Conservation (phyloP, 139 green algal species). For the Edaphochlamys debaryana region DNA sequence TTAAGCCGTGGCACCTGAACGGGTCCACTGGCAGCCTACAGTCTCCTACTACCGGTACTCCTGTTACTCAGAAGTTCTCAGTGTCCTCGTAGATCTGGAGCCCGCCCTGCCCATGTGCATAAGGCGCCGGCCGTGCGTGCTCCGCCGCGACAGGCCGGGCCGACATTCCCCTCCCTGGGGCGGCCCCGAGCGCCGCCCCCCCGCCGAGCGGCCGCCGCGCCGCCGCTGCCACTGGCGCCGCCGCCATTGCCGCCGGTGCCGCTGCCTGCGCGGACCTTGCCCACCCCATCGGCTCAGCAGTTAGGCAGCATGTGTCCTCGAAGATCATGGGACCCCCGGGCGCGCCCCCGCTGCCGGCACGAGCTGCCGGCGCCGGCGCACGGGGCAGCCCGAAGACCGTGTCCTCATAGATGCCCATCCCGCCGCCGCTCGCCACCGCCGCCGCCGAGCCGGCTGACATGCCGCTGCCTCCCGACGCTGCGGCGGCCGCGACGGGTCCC, state of each 20-base stretch:
- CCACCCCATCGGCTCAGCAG: background rate
- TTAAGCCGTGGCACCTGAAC: too few species aligned
- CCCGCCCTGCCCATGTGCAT: background rate
- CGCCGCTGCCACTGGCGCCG: background rate
- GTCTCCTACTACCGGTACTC: too few species aligned
- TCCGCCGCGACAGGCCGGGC: too few species aligned
- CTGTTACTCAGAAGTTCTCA: too few species aligned
- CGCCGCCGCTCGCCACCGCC: background rate
- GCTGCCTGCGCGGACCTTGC: too few species aligned
- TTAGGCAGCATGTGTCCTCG: constrained; percentile 60
- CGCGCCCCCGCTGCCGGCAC: background rate
- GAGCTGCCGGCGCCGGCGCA: background rate
- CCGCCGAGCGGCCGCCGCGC: background rate
- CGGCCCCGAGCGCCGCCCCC: too few species aligned
- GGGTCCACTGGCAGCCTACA: too few species aligned
- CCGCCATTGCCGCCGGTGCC: background rate
- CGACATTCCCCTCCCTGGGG: too few species aligned
- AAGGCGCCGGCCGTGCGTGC: too few species aligned
- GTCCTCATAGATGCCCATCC: constrained; percentile 39
- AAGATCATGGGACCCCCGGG: constrained; percentile 4
- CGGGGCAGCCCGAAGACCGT: constrained; percentile 35
- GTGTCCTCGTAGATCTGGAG: constrained; percentile 59
- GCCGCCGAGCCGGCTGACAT: background rate
- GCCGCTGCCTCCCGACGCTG: too few species aligned
- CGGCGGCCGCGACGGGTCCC: constrained; percentile 42